A percentile compares a stretch with the other conserved stretches of the same genome.
Evolutionary conservation across 805 yeast genomes (phyloP).

Genomic region (Monosporozyma aerobia): DNA sequence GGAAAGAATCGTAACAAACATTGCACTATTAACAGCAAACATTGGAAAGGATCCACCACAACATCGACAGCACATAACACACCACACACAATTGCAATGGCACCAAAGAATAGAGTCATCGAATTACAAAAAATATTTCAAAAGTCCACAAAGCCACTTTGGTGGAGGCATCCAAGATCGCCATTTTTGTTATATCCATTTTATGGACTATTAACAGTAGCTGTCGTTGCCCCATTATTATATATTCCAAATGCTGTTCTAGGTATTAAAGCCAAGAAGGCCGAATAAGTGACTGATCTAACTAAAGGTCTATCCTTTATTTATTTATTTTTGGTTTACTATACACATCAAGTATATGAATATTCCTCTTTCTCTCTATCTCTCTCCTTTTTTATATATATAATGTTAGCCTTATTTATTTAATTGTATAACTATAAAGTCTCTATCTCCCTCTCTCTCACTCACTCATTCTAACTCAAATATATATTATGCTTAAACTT

Average conservation of each 20-base stretch:
- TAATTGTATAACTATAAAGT: neutral
- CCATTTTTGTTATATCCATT: constrained; percentile 69
- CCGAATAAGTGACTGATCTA: neutral
- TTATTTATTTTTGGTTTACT: neutral
- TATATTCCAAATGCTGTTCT: constrained; percentile 64
- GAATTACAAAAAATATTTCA: constrained; percentile 54
- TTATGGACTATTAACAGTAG: constrained; percentile 61
- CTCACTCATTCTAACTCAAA: no score
- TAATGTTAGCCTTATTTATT: neutral
- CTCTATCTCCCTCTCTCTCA: neutral
- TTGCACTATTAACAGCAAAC: neutral
- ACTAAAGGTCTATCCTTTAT: no score
- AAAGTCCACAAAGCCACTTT: constrained; percentile 46
- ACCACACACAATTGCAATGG: neutral
- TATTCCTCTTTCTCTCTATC: neutral
- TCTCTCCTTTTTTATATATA: neutral
- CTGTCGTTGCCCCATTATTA: constrained; percentile 56
- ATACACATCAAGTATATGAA: neutral
- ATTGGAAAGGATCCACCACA: neutral
- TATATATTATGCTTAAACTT: no score
- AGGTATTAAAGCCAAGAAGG: constrained; percentile 49
- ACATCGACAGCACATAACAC: neutral
- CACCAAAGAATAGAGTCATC: constrained; percentile 36
- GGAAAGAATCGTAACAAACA: neutral
- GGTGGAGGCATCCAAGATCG: constrained; percentile 59